These are phyloP conservation scores for Lactuca saligna DNA, from an alignment of 129 eudicot genomes.

Conservation along the genomic window DNA sequence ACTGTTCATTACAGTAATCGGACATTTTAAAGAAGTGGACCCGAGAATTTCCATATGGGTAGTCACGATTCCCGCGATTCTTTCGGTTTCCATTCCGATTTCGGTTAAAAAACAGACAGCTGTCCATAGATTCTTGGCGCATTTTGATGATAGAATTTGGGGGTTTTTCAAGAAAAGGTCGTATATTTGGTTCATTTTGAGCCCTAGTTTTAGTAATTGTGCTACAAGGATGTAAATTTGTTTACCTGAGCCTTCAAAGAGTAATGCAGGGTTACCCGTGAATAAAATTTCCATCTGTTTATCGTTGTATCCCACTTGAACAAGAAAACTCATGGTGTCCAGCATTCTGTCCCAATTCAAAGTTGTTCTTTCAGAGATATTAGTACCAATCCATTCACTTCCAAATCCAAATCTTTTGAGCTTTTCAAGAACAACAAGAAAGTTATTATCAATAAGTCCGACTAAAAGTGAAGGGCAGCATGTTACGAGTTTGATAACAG, in stretches of 20 bases:
- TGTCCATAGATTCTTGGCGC: constrained; percentile 43
- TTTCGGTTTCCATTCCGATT: constrained; percentile 43
- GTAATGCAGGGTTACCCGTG: constrained; percentile 40
- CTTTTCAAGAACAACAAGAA: constrained; percentile 45
- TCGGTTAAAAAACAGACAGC: constrained; percentile 52
- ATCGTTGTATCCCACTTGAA: constrained; percentile 54
- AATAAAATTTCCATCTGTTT: constrained; percentile 43
- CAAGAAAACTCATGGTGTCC: constrained; percentile 50
- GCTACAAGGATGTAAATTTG: constrained; percentile 49
- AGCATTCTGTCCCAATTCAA: constrained; percentile 59
- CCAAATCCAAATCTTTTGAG: constrained; percentile 53
- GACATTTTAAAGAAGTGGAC: constrained; percentile 51
- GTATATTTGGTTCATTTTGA: constrained; percentile 46
- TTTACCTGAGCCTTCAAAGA: constrained; percentile 67
- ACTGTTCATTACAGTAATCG: constrained; percentile 45
- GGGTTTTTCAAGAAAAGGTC: constrained; percentile 45
- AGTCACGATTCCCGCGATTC: constrained; percentile 38
- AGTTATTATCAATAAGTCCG: constrained; percentile 41
- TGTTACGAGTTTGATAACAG: constrained; percentile 52
- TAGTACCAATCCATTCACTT: constrained; percentile 55
- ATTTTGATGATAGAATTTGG: constrained; percentile 46
- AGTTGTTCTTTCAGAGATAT: constrained; percentile 38
- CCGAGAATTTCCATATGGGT: constrained; percentile 43
- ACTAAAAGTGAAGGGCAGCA: constrained; percentile 62
- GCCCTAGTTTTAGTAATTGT: constrained; percentile 59